phyloP scores from a whole-genome alignment of 1,284 basidiomycete species.

The Volvariella surrecta region DNA sequence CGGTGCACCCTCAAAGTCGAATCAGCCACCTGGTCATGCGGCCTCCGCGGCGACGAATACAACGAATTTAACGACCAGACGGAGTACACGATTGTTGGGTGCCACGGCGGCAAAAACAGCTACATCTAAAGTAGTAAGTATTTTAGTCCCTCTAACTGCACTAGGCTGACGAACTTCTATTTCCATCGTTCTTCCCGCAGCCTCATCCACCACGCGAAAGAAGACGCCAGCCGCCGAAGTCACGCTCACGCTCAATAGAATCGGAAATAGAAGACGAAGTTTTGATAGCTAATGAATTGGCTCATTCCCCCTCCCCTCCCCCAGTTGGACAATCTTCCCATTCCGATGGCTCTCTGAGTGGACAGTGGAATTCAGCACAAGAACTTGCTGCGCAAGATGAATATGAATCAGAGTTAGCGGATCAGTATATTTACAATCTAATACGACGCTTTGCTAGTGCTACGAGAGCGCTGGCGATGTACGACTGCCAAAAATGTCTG shows the following conservation, averaged over 20 bases:
- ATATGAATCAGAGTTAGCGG: slow-evolving; percentile 65
- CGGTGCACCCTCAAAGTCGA: slow-evolving; percentile 39
- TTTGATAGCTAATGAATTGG: slow-evolving; percentile 30
- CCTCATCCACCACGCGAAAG: slow-evolving; percentile 41
- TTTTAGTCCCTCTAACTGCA: slow-evolving; percentile 4
- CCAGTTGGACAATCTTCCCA: slow-evolving; percentile 51
- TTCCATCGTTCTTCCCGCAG: background rate
- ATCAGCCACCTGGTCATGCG: slow-evolving; percentile 23
- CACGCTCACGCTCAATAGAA: slow-evolving; percentile 50
- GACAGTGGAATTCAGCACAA: slow-evolving; percentile 47
- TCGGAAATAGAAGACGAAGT: slow-evolving; percentile 64
- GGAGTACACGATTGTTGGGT: slow-evolving; percentile 61
- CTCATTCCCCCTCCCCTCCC: slow-evolving; percentile 52
- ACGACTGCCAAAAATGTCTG: slow-evolving; percentile 69
- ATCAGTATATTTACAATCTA: slow-evolving; percentile 76
- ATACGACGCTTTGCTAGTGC: slow-evolving; percentile 78
- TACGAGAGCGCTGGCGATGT: slow-evolving; percentile 62
- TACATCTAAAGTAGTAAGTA: slow-evolving; percentile 27
- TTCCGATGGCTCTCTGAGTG: slow-evolving; percentile 52
- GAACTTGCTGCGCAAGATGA: slow-evolving; percentile 64
- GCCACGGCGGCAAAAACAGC: slow-evolving; percentile 39
- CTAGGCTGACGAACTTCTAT: background rate
- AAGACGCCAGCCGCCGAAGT: slow-evolving; percentile 41
- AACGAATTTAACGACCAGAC: slow-evolving; percentile 39
- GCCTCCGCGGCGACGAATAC: slow-evolving; percentile 13